Percentiles rank a stretch among this genome's conserved stretches.
Conservation (phyloP, 2,329 filamentous ascomycete genomes). For the Amauroascus verrucosus region DNA sequence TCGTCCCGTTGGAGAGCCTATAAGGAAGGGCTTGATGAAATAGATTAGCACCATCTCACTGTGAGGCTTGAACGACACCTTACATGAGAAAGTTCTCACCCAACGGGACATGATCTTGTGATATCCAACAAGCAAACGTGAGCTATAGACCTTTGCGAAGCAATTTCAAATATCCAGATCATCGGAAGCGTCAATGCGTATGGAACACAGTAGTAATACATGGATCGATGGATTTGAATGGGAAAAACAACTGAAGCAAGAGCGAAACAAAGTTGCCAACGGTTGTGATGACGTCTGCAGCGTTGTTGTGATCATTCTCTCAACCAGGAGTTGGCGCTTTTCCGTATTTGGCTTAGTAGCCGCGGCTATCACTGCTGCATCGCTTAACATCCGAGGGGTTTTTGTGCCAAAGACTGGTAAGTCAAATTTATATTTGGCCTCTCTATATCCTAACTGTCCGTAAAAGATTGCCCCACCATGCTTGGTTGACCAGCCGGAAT, state of each 20-base stretch:
- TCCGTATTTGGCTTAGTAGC: not conserved
- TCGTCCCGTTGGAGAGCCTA: constrained; percentile 8
- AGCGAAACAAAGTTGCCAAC: too few relatives aligned
- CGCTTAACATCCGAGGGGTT: too few relatives aligned
- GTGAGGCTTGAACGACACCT: constrained; percentile 13
- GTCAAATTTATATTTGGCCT: too few relatives aligned
- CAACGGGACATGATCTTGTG: constrained; percentile 23
- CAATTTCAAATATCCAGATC: not conserved
- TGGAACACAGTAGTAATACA: not conserved
- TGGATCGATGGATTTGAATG: too few relatives aligned
- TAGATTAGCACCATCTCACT: constrained; percentile 15
- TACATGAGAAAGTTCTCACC: constrained; percentile 19
- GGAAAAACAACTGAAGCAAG: too few relatives aligned
- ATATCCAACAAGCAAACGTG: not conserved
- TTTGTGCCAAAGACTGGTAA: too few relatives aligned
- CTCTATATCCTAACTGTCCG: too few relatives aligned
- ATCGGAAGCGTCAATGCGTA: not conserved
- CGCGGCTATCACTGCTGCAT: too few relatives aligned
- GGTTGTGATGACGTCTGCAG: constrained; percentile 20
- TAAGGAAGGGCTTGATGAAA: constrained; percentile 8
- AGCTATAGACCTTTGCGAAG: not conserved
- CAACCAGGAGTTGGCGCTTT: not conserved
- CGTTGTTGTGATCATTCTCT: constrained; percentile 19
- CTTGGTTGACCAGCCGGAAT: too few relatives aligned
- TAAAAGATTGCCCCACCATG: too few relatives aligned